Base-by-base conservation (phyloP, 2,329 filamentous ascomycete species). In the Shiraia bambusicola region DNA sequence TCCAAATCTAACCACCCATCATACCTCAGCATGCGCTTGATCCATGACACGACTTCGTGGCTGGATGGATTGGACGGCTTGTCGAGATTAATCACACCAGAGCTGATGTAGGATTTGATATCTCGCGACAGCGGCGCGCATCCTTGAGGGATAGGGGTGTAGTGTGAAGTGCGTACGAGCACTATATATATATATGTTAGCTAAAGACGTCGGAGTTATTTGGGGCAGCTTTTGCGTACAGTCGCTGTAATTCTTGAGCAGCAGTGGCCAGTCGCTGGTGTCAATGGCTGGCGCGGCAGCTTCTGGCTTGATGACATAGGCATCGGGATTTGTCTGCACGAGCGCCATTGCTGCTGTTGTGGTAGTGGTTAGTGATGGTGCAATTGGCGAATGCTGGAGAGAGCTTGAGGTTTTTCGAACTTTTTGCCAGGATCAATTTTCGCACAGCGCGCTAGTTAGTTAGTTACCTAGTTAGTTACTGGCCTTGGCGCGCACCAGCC, bases 31-130 rank as follows among this genome's bases (percentile, higher is more conserved):
- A 97, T 97, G 62, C 92, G 86, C 85, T 98, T 98, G 61, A 97
- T 87, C 93, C 93, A 98, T 56, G 93, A 92, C 66, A 98, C 93
- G 56, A 98, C 93, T 79, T 98, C 93, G 80, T 98, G 93, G 65
- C 87, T 93, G 57, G 91, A 96, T 40, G 92, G 92, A 77, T 98
- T 98, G 38, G 91, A 94, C 43, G 92, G 93, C 78, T 95, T 95
- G 76, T 94, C 88, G 59, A 96, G 84, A 77, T 98, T 98, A 75
- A 98, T 97, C 45, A 98, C 92, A 75, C 93, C 93, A 52, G 89
- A 95, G 71, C 87, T 92, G 69, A 98, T 84, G 76, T 97, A 98
- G 53, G 87, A 90, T 79, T 96, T 96, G 67, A 98, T 81, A 71
- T 97, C 92, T 72, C 93, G 88, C 74, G 89, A 91, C 68, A 94